Evolutionary conservation across 257 asterid genomes (phyloP).

Genomic region (Salvia splendens): DNA sequence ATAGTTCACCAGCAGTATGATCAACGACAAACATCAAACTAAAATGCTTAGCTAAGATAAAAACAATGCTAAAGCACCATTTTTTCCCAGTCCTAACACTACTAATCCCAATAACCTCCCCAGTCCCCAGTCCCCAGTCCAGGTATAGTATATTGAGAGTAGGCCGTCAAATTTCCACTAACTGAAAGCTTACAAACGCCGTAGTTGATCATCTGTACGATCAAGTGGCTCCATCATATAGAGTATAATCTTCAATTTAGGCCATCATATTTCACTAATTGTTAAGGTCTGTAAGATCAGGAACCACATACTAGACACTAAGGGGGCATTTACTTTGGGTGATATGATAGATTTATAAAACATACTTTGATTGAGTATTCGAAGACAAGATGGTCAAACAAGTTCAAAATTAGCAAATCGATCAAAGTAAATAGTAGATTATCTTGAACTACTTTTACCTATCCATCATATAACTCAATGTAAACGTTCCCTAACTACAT

Average conservation of each 20-base stretch:
- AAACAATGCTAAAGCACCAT: not conserved
- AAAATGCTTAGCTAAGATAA: slow-evolving; percentile 22
- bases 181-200: not conserved
- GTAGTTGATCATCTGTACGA: not conserved
- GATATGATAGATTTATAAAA: too few relatives aligned
- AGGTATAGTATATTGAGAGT: not conserved
- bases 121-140: too few relatives aligned
- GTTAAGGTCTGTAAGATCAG: not conserved
- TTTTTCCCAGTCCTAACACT: too few relatives aligned
- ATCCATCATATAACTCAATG: too few relatives aligned
- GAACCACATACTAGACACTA: not conserved
- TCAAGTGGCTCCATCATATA: not conserved
- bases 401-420: too few relatives aligned
- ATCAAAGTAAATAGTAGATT: too few relatives aligned
- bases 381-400: too few relatives aligned
- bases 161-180: not conserved
- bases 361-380: too few relatives aligned
- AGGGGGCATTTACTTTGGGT: too few relatives aligned
- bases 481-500: not conserved
- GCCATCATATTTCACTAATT: too few relatives aligned
- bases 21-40: not conserved
- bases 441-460: too few relatives aligned
- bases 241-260: not conserved
- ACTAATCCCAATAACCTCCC: not conserved
- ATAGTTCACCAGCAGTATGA: not conserved